Evolutionary conservation across 2,329 filamentous ascomycete genomes (phyloP), one percentile per base, ranked within the genome.

Genomic region (Chrysoporthe austroafricana): DNA sequence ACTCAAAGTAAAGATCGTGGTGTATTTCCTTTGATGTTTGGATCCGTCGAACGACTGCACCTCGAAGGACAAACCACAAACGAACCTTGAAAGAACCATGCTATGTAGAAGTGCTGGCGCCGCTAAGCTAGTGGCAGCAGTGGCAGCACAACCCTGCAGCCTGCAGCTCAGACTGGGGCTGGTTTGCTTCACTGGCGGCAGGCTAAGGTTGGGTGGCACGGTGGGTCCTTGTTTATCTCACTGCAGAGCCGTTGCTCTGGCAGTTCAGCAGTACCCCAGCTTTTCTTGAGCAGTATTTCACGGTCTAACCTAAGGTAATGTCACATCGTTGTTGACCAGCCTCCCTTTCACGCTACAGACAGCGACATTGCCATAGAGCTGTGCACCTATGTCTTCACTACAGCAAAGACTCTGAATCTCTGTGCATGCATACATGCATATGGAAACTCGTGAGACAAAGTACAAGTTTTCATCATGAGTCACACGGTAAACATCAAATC

Each of bases 21-120:
- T 21, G 54, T 43, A 48, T 50, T 63, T 64, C 42, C 63, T 52
- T 65, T 65, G 63, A 65, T 43, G 63, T 59, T 65, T 54, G 6
- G 44, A 14, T 56, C n/a, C n/a, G 48, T 54, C 61, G 39, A 63
- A 26, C 26, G 34, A 39, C 18, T 57, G 63, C 21, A 58, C 36
- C 48, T 42, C 18, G 36, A 63, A 63, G n/a, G 34, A 14, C 60
- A 34, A 48, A 34, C 26, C 26, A 26, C 18, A 13, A 46, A 57
- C 34, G 34, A 50, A 64, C 52, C 43, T 46, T 58, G 63, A 64
- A 54, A 32, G 50, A 54, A 54, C 26, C 26, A 26, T 26, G 26
- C 26, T 26, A 34, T 34, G 21, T 26, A 46, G 46, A 52, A 54
- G 61, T n/a, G 21, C 43, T 11, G 32, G 44, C 32, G 44, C 32